These are phyloP conservation scores for Russula lepida DNA, from an alignment of 768 basidiomycete species.

Conservation along the genomic window DNA sequence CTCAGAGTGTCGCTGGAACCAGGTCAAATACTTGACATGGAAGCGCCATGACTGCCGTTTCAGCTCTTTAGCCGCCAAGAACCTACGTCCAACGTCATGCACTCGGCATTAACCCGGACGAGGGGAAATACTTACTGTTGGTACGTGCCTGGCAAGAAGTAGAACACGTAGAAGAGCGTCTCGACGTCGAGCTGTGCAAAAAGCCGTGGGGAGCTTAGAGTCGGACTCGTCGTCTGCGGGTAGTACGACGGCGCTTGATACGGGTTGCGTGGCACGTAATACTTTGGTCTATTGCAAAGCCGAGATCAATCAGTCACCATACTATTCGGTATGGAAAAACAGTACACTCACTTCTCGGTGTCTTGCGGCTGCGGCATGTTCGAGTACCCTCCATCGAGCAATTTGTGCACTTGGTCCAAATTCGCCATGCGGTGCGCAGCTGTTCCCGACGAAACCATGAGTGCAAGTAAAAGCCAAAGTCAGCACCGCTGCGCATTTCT, in stretches of 20 bases:
- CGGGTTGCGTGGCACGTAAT: conserved; percentile 91
- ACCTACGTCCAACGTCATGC: conserved; percentile 38
- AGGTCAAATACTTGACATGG: conserved; percentile 98
- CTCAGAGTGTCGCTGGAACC: conserved; percentile 98
- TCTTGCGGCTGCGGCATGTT: conserved; percentile 89
- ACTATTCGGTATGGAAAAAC: conserved; percentile 8
- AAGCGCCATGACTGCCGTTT: conserved; percentile 99
- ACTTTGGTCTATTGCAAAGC: conserved; percentile 67
- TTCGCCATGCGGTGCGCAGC: conserved; percentile 81
- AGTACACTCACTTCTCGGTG: conserved; percentile 68
- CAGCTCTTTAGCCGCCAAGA: conserved; percentile 91
- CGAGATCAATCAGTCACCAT: conserved; percentile 2
- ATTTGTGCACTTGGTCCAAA: conserved; percentile 82
- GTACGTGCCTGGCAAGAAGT: conserved; percentile 95
- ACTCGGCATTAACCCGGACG: neutral
- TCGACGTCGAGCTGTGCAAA: conserved; percentile 93
- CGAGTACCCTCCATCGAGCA: conserved; percentile 85
- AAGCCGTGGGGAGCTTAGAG: conserved; percentile 73
- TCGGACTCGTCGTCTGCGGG: conserved; percentile 77
- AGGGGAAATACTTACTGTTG: conserved; percentile 63
- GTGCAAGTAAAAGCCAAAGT: neutral
- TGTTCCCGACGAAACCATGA: conserved; percentile 22
- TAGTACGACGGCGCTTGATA: conserved; percentile 90
- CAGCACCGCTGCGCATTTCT: neutral
- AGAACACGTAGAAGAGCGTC: conserved; percentile 97